Evolutionary conservation across 352 stramenopile species (phyloP).

Genomic region (Phytophthora brassicae): DNA sequence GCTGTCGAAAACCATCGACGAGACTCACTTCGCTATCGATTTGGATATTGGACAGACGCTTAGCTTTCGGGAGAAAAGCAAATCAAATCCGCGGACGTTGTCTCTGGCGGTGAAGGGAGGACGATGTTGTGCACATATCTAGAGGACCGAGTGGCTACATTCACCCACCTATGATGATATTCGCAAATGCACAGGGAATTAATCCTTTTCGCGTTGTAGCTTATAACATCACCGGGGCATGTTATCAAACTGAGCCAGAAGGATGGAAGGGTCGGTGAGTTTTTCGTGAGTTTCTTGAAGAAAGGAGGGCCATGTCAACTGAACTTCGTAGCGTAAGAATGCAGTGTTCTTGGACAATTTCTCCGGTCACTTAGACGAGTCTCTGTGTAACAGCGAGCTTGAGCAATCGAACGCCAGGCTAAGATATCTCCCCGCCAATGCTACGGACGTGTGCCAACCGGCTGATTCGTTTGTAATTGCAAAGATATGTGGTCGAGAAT

Average conservation of each 20-base stretch:
- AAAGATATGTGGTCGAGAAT: not conserved
- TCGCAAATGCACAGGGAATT: not conserved
- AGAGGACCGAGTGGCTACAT: not conserved
- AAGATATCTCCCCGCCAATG: not conserved
- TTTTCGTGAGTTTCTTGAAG: not conserved
- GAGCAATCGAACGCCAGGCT: not conserved
- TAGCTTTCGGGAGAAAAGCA: no score
- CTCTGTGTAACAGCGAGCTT: not conserved
- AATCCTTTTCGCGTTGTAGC: slow-evolving; percentile 5
- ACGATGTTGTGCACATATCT: slow-evolving; percentile 3
- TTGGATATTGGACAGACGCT: no score
- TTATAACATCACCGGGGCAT: not conserved
- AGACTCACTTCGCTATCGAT: no score
- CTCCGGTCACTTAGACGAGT: not conserved
- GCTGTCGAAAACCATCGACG: no score
- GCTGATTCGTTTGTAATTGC: not conserved
- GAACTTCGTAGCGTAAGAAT: not conserved
- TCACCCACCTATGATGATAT: slow-evolving; percentile 12
- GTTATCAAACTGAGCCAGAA: slow-evolving; percentile 9
- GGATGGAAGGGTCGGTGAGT: slow-evolving; percentile 2
- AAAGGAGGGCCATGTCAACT: not conserved
- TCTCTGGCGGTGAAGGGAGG: not conserved
- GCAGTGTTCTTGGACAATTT: not conserved
- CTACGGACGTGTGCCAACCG: no score
- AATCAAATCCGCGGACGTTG: no score